Conservation (phyloP, 805 yeast genomes). For the Teunomyces atbi region DNA sequence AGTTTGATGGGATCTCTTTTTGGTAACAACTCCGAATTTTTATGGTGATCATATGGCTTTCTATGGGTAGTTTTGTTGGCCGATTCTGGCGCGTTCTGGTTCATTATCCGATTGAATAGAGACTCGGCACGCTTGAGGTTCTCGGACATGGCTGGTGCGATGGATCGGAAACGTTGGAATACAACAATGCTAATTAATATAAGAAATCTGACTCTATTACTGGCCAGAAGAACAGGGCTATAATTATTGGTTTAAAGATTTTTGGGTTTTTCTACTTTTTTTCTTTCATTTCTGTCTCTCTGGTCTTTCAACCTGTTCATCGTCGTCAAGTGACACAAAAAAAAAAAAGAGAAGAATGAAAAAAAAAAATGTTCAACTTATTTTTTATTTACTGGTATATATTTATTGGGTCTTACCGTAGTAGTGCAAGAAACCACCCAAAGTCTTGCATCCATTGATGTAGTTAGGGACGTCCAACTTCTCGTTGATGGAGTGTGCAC, state of each 20-base stretch:
- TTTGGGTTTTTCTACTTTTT: neutral
- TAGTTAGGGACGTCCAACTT: constrained; percentile 86
- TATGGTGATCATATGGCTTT: constrained; percentile 6
- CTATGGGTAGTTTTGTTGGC: constrained; percentile 8
- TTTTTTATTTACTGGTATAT: too few relatives aligned
- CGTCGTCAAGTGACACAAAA: neutral
- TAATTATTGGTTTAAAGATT: neutral
- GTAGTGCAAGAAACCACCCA: constrained; percentile 91
- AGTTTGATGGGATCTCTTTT: constrained; percentile 35
- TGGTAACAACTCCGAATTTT: constrained; percentile 24
- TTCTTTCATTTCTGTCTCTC: neutral
- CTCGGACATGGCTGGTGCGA: constrained; percentile 35
- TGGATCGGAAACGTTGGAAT: neutral
- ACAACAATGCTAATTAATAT: neutral
- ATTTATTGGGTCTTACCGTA: constrained; percentile 39
- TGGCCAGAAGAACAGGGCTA: too few relatives aligned
- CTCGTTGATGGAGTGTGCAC: constrained; percentile 98
- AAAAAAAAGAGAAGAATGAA: neutral
- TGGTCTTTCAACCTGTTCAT: neutral
- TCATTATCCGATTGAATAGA: constrained; percentile 46
- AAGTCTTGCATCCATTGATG: constrained; percentile 89
- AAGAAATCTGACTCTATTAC: neutral
- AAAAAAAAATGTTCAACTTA: too few relatives aligned
- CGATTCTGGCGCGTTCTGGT: constrained; percentile 24
- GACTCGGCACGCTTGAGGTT: constrained; percentile 47